Percentiles rank a stretch among this genome's conserved stretches.
These are phyloP conservation scores for Penicillium lagena DNA, from an alignment of 495 filamentous ascomycete species.

Conservation along the genomic window DNA sequence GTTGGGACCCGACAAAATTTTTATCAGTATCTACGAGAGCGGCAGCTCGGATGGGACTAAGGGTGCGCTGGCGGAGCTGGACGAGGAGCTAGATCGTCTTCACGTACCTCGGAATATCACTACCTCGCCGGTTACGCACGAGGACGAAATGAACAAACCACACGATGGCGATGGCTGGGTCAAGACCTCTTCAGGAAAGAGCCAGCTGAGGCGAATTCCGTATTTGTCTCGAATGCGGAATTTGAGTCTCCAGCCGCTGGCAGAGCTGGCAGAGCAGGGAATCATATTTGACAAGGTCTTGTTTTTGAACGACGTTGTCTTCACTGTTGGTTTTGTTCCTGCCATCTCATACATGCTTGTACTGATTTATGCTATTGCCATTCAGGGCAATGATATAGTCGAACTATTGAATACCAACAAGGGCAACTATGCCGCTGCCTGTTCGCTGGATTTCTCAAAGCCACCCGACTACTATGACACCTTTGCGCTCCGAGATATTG, in stretches of 20 bases:
- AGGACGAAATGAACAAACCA: conserved; percentile 40
- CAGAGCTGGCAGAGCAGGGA: conserved; percentile 36
- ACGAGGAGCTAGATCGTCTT: conserved; percentile 43
- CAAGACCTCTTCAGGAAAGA: conserved; percentile 38
- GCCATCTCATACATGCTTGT: background rate
- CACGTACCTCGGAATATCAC: conserved; percentile 49
- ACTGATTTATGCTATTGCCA: background rate
- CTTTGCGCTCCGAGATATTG: conserved; percentile 70
- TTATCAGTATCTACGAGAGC: conserved; percentile 63
- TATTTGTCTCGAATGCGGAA: conserved; percentile 63
- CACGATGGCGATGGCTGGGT: conserved; percentile 51
- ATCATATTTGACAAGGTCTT: conserved; percentile 60
- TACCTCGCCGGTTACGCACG: conserved; percentile 47
- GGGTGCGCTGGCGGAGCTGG: conserved; percentile 53
- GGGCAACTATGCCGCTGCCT: conserved; percentile 73
- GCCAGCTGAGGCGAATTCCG: conserved; percentile 59
- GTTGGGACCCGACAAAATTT: conserved; percentile 62
- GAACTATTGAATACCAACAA: conserved; percentile 66
- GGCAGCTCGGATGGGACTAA: conserved; percentile 70
- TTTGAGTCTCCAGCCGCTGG: conserved; percentile 39
- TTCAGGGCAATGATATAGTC: conserved; percentile 54
- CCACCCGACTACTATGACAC: conserved; percentile 74
- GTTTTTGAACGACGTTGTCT: conserved; percentile 73
- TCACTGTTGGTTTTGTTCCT: conserved; percentile 43
- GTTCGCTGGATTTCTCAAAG: conserved; percentile 68